These are phyloP conservation scores for Nicotiana paniculata DNA, from an alignment of 257 asterid genomes.

Conservation along the genomic window DNA sequence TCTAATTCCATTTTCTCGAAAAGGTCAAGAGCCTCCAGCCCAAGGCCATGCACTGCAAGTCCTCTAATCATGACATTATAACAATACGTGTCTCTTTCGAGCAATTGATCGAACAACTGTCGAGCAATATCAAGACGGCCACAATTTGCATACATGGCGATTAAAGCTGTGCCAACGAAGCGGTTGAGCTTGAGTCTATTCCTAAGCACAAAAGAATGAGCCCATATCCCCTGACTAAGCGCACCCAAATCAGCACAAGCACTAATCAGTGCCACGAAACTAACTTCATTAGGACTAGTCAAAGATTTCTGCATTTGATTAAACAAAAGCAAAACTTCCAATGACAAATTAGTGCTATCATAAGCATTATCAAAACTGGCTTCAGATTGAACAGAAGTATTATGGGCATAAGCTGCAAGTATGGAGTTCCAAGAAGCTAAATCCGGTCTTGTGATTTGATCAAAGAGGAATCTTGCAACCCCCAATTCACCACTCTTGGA, in stretches of 20 bases:
- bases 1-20: constrained; percentile 35
- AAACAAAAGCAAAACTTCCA: constrained; percentile 45
- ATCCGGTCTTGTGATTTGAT: constrained; percentile 33
- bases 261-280: constrained; percentile 28
- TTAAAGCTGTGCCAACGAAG: constrained; percentile 36
- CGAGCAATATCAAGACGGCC: constrained; percentile 44
- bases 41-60: constrained; percentile 53
- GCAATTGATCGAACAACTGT: constrained; percentile 31
- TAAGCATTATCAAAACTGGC: neutral
- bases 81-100: constrained; percentile 21
- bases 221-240: constrained; percentile 49
- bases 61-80: constrained; percentile 63
- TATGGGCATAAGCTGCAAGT: constrained; percentile 33
- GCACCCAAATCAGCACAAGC: constrained; percentile 43
- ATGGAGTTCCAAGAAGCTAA: constrained; percentile 48
- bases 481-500: constrained; percentile 48
- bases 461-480: constrained; percentile 36
- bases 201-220: constrained; percentile 28
- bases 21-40: constrained; percentile 37
- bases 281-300: constrained; percentile 17
- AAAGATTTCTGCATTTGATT: constrained; percentile 32
- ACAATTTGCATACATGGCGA: constrained; percentile 51
- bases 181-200: constrained; percentile 26
- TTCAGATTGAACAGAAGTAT: constrained; percentile 11
- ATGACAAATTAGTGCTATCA: neutral